These are phyloP conservation scores for Hypoxylon sp. DNA, from an alignment of 2,329 filamentous ascomycete species.

Conservation along the genomic window DNA sequence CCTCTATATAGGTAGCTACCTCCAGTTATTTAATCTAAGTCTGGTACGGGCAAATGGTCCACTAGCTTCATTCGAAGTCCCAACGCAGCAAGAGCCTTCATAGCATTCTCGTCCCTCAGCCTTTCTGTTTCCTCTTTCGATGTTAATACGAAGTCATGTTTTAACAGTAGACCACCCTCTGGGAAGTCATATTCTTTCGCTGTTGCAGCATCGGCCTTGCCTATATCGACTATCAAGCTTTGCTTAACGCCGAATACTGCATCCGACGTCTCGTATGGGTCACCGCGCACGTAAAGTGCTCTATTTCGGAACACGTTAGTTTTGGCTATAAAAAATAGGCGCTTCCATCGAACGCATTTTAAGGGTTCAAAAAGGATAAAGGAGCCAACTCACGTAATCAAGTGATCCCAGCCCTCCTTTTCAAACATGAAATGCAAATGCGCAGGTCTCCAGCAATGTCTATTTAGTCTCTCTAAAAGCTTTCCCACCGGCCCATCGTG, in stretches of 20 bases:
- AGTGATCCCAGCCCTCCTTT: slow-evolving; percentile 81
- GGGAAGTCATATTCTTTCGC: slow-evolving; percentile 74
- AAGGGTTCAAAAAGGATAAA: neutral
- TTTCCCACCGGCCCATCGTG: slow-evolving; percentile 87
- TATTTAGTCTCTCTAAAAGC: slow-evolving; percentile 73
- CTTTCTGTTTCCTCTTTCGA: slow-evolving; percentile 76
- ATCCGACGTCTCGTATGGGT: slow-evolving; percentile 86
- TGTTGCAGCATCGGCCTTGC: slow-evolving; percentile 65
- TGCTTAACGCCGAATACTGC: slow-evolving; percentile 91
- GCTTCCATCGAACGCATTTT: neutral
- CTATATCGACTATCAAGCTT: slow-evolving; percentile 77
- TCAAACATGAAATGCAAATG: slow-evolving; percentile 94
- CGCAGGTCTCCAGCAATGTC: slow-evolving; percentile 83
- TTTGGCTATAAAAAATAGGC: neutral
- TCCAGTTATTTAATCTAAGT: slow-evolving; percentile 62
- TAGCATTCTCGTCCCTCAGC: slow-evolving; percentile 74
- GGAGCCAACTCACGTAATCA: slow-evolving; percentile 81
- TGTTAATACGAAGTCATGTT: slow-evolving; percentile 84
- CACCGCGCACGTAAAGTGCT: slow-evolving; percentile 81
- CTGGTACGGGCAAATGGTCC: slow-evolving; percentile 82
- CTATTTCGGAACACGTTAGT: slow-evolving; percentile 57
- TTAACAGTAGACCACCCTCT: slow-evolving; percentile 74
- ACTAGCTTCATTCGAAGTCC: slow-evolving; percentile 80
- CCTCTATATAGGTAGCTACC: neutral
- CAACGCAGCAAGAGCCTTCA: slow-evolving; percentile 75